phyloP scores from a whole-genome alignment of 345 rosid species.

The Eucalyptus brandiana region DNA sequence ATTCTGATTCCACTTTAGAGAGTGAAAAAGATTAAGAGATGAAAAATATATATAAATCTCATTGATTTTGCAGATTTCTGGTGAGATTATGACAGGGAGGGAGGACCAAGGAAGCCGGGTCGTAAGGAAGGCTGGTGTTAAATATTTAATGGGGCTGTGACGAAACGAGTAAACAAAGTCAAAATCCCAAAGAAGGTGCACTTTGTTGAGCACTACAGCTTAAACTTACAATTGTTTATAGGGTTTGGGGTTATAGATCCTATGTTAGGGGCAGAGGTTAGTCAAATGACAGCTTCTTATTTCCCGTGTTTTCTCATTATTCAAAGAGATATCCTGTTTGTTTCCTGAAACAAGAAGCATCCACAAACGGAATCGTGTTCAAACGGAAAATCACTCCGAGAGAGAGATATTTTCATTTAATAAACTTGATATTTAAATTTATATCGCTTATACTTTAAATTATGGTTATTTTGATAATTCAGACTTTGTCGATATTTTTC shows the following conservation, averaged over 20 bases:
- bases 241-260: background rate
- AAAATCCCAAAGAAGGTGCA: background rate
- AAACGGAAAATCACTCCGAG: fast-evolving
- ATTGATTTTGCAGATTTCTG: conserved; percentile 4
- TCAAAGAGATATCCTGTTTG: background rate
- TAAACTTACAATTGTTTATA: background rate
- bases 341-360: background rate
- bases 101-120: conserved; percentile 1
- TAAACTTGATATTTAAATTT: background rate
- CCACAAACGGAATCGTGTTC: background rate
- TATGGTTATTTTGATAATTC: background rate
- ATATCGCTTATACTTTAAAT: background rate
- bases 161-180: background rate
- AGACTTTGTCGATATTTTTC: no score
- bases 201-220: background rate
- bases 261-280: background rate
- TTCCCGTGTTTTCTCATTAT: background rate
- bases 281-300: background rate
- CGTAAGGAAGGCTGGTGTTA: background rate
- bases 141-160: background rate
- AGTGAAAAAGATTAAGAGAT: background rate
- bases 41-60: background rate
- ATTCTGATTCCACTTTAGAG: background rate
- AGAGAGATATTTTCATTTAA: background rate
- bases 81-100: conserved; percentile 1